Conservation (phyloP, 306 rosid species). For the Mimosa bimucronata region DNA sequence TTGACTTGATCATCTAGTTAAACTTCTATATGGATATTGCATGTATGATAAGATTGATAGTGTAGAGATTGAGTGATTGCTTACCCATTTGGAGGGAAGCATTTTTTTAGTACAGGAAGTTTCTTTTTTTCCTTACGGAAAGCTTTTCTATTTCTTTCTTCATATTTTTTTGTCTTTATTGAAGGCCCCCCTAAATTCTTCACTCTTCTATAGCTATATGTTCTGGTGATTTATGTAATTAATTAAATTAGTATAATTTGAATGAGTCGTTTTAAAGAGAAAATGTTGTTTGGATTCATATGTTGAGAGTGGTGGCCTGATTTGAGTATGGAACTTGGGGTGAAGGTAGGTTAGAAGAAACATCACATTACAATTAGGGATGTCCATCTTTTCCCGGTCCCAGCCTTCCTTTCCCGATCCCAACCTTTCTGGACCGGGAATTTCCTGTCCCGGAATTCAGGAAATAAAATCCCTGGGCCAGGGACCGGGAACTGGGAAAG, state of each 20-base stretch:
- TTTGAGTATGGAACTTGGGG: too few species aligned
- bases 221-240: constrained; percentile 17
- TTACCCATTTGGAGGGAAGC: not conserved
- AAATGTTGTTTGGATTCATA: too few species aligned
- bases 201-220: not conserved
- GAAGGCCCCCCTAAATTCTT: not conserved
- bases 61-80: constrained; percentile 12
- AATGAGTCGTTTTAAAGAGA: not conserved
- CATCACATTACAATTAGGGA: too few species aligned
- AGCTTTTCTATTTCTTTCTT: too few species aligned
- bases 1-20: constrained; percentile 5
- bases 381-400: too few species aligned
- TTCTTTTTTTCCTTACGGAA: not conserved
- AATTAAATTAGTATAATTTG: constrained; percentile 25
- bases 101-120: not conserved
- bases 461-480: too few species aligned
- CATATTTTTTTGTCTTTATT: not conserved
- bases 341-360: too few species aligned
- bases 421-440: too few species aligned
- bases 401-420: too few species aligned
- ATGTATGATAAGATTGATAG: not conserved
- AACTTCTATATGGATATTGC: constrained; percentile 7
- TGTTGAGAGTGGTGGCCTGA: too few species aligned
- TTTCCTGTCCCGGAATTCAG: too few species aligned
- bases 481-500: too few species aligned